Evolutionary conservation across 768 basidiomycete species (phyloP).

Genomic region (Hygrocybe coccinea): DNA sequence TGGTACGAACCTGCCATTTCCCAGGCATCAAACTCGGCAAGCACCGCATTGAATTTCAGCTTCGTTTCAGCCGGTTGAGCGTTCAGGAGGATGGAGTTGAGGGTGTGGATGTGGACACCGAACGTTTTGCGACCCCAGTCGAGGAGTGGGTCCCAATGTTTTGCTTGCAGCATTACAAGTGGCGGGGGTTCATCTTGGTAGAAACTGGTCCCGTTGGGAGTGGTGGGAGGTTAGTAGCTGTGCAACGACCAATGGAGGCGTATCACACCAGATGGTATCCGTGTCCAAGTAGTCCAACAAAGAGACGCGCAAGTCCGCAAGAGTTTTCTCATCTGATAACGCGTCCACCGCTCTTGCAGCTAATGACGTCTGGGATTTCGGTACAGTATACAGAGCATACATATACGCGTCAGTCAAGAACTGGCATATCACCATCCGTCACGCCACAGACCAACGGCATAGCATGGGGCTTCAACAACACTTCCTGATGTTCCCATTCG

Average conservation of each 20-base stretch:
- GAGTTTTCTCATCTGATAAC: constrained; percentile 50
- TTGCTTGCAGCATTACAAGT: constrained; percentile 69
- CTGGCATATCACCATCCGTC: neutral
- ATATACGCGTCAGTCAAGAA: neutral
- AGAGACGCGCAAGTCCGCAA: constrained; percentile 58
- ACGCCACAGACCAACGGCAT: constrained; percentile 67
- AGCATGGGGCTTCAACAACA: constrained; percentile 80
- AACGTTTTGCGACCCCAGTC: constrained; percentile 70
- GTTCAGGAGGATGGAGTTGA: constrained; percentile 66
- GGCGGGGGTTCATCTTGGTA: constrained; percentile 71
- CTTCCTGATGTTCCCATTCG: constrained; percentile 95
- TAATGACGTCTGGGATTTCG: constrained; percentile 68
- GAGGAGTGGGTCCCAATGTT: constrained; percentile 86
- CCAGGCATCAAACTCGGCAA: constrained; percentile 71
- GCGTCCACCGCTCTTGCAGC: constrained; percentile 86
- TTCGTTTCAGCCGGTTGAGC: constrained; percentile 68
- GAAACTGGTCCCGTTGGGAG: constrained; percentile 50
- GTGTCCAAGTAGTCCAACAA: constrained; percentile 87
- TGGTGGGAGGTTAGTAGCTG: neutral
- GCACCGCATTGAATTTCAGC: constrained; percentile 49
- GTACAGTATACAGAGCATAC: constrained; percentile 3
- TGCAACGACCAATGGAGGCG: neutral
- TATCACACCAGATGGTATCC: constrained; percentile 78
- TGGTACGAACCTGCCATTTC: constrained; percentile 74
- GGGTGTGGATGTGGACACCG: constrained; percentile 60